A percentile compares a stretch with the other conserved stretches of the same genome.
Conservation (phyloP, 2,329 filamentous ascomycete species). For the Leptographium lundbergii region DNA sequence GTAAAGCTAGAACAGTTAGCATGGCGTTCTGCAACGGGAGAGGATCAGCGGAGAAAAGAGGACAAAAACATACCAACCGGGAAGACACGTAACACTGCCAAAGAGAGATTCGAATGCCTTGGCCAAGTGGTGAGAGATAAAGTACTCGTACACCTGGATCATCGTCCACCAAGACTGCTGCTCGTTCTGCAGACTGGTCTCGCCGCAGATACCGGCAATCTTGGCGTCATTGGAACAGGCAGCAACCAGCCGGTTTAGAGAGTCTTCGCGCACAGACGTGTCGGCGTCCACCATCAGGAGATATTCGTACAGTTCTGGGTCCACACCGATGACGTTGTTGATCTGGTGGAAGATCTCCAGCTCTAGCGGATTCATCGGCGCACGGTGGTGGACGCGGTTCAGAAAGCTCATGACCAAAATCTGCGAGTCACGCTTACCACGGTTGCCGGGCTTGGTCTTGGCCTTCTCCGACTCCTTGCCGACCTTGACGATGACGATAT, state of each 20-base stretch:
- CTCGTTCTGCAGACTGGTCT: conserved; percentile 92
- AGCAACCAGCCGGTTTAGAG: conserved; percentile 82
- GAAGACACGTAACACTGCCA: conserved; percentile 95
- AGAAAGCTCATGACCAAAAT: conserved; percentile 94
- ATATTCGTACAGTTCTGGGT: conserved; percentile 95
- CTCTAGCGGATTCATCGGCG: conserved; percentile 90
- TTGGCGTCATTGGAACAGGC: conserved; percentile 88
- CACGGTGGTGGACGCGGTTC: conserved; percentile 89
- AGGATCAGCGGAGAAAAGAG: neutral
- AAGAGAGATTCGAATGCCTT: conserved; percentile 98
- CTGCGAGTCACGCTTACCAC: conserved; percentile 96
- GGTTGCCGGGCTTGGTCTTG: conserved; percentile 90
- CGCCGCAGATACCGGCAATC: conserved; percentile 94
- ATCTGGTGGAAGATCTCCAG: conserved; percentile 98
- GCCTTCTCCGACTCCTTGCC: conserved; percentile 90
- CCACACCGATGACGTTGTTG: conserved; percentile 97
- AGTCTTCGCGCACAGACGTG: conserved; percentile 85
- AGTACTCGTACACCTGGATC: conserved; percentile 99
- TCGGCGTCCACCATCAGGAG: conserved; percentile 96
- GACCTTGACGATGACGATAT: conserved; percentile 90
- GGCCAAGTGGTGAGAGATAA: conserved; percentile 91
- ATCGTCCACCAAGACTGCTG: conserved; percentile 97
- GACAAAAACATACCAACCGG: conserved; percentile 69
- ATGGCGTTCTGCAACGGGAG: neutral
- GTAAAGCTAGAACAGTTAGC: conserved; percentile 57